Conservation (phyloP, 352 stramenopile genomes). For the Blastocystis sp. region DNA sequence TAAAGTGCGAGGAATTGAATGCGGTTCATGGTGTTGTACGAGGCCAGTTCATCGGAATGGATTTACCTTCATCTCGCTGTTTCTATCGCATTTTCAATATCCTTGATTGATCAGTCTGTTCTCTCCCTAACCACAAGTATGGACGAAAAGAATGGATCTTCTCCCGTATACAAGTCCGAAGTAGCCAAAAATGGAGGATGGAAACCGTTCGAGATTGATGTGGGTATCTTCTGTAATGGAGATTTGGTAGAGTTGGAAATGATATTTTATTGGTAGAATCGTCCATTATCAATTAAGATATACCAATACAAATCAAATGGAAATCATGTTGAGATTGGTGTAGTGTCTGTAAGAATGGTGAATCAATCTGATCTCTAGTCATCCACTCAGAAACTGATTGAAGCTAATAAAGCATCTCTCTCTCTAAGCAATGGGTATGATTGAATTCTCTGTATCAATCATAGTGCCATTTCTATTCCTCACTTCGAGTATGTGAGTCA, state of each 20-base stretch:
- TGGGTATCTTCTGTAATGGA: slow-evolving; percentile 18
- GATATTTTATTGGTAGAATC: background rate
- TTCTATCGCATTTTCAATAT: slow-evolving; percentile 47
- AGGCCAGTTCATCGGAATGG: background rate
- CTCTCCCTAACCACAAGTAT: background rate
- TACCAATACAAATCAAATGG: slow-evolving; percentile 24
- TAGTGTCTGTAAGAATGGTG: background rate
- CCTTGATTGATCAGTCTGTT: background rate
- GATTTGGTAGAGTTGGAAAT: background rate
- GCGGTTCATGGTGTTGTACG: background rate
- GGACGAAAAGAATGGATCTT: background rate
- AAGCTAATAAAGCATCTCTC: background rate
- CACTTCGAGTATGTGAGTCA: background rate
- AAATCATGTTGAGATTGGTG: background rate
- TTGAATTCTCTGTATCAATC: background rate
- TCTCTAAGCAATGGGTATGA: background rate
- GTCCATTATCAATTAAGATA: slow-evolving; percentile 10
- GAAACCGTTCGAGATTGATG: background rate
- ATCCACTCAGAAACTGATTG: background rate
- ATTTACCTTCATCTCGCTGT: background rate
- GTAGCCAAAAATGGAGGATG: background rate
- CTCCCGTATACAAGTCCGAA: slow-evolving; percentile 10
- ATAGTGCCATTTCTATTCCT: background rate
- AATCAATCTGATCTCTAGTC: background rate
- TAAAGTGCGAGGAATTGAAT: slow-evolving; percentile 43